These are phyloP conservation scores for Mediolabrus comicus DNA, from an alignment of 108 stramenopile genomes.

Conservation along the genomic window DNA sequence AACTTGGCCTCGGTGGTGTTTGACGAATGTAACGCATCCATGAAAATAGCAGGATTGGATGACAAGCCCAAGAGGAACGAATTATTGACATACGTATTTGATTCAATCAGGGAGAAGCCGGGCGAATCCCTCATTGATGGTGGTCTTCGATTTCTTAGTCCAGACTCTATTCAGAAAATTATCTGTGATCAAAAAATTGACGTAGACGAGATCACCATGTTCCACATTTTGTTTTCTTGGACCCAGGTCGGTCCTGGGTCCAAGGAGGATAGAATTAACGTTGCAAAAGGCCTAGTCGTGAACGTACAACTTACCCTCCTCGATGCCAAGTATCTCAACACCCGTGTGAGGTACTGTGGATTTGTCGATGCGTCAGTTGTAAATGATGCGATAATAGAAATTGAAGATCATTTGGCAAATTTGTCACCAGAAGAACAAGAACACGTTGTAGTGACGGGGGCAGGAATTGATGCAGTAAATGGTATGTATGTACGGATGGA, in stretches of 20 bases:
- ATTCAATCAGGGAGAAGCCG: conserved; percentile 1
- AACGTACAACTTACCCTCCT: conserved; percentile 7
- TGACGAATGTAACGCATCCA: conserved; percentile 15
- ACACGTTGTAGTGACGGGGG: conserved; percentile 7
- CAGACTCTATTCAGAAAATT: conserved; percentile 6
- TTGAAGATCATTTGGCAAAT: conserved; percentile 2
- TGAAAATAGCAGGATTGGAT: conserved; percentile 3
- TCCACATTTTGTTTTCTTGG: conserved; percentile 8
- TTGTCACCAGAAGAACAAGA: conserved; percentile 10
- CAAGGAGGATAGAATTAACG: not conserved
- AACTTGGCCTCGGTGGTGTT: conserved; percentile 8
- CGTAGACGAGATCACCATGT: conserved; percentile 8
- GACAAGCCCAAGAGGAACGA: not conserved
- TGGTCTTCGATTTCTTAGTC: not conserved
- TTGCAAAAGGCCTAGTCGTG: not conserved
- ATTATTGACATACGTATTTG: not conserved
- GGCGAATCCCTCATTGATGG: not conserved
- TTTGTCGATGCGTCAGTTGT: conserved; percentile 4
- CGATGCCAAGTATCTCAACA: not conserved
- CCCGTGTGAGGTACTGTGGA: not conserved
- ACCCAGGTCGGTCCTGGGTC: not conserved
- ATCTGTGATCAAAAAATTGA: conserved; percentile 5
- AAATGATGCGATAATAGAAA: not conserved
- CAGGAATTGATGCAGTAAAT: conserved; percentile 3
- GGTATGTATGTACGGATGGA: conserved; percentile 15